phyloP scores from a whole-genome alignment of 352 stramenopile genomes.

The Phytopythium litorale region DNA sequence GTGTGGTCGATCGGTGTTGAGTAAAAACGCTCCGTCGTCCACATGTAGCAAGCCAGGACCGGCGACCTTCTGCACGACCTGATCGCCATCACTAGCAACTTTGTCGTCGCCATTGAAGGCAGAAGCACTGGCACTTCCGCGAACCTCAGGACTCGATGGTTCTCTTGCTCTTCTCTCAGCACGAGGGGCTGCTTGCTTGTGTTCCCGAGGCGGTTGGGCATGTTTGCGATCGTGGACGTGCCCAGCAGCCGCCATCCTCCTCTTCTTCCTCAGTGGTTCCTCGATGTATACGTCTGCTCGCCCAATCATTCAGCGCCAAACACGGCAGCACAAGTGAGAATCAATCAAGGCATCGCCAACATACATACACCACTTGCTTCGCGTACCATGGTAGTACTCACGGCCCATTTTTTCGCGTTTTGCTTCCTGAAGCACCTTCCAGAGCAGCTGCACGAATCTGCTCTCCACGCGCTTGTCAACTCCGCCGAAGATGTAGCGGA shows the following conservation, averaged over 20 bases:
- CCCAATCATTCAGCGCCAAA: background rate
- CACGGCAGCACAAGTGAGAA: background rate
- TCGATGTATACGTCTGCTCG: slow-evolving; percentile 4
- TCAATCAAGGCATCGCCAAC: no score
- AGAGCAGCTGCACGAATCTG: slow-evolving; percentile 57
- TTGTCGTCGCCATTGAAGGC: background rate
- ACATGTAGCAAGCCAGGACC: background rate
- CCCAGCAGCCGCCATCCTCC: background rate
- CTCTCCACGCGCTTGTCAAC: slow-evolving; percentile 72
- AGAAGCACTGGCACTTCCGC: slow-evolving; percentile 16
- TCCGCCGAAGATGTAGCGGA: slow-evolving; percentile 77
- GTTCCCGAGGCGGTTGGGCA: background rate
- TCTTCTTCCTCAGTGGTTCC: slow-evolving; percentile 1
- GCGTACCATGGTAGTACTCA: slow-evolving; percentile 65
- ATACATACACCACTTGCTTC: no score
- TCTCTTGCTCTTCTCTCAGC: background rate
- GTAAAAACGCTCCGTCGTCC: background rate
- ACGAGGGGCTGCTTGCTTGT: background rate
- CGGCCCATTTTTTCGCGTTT: slow-evolving; percentile 35
- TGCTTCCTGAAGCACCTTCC: slow-evolving; percentile 31
- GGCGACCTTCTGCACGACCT: background rate
- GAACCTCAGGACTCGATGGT: background rate
- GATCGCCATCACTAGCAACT: background rate
- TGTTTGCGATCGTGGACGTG: background rate
- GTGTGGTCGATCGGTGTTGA: background rate